Evolutionary conservation across 2,329 filamentous ascomycete genomes (phyloP).

Genomic region (Coniochaeta sp.): DNA sequence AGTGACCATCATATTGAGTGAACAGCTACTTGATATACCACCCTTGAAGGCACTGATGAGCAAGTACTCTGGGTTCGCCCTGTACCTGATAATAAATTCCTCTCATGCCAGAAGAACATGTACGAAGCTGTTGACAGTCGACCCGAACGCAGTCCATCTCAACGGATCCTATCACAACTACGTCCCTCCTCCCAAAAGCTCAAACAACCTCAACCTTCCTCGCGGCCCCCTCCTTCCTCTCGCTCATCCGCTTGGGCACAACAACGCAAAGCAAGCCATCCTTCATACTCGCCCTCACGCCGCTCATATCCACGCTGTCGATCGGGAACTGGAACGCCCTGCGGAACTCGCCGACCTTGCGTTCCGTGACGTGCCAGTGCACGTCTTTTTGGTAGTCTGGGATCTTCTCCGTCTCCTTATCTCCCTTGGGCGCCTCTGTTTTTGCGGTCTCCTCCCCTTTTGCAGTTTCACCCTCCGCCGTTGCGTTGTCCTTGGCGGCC

Average conservation of each 20-base stretch:
- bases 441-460: no score
- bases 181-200: no score
- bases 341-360: constrained; percentile 7
- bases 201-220: constrained; percentile 7
- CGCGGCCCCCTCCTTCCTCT: not conserved
- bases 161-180: no score
- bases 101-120: no score
- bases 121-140: no score
- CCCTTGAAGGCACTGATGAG: no score
- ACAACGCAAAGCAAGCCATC: constrained; percentile 8
- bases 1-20: no score
- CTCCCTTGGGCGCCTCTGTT: not conserved
- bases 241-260: constrained; percentile 9
- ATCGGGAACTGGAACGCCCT: constrained; percentile 9
- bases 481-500: not conserved
- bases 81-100: no score
- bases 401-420: not conserved
- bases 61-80: no score
- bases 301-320: constrained; percentile 8
- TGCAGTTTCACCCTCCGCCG: not conserved
- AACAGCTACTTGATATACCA: no score
- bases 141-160: no score
- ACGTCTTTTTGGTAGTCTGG: constrained; percentile 4
- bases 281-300: constrained; percentile 6
- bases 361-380: constrained; percentile 10